Percentiles rank a stretch among this genome's conserved stretches.
Conservation (phyloP, 2,329 filamentous ascomycete genomes). For the Sporothrix pseudoabietina region DNA sequence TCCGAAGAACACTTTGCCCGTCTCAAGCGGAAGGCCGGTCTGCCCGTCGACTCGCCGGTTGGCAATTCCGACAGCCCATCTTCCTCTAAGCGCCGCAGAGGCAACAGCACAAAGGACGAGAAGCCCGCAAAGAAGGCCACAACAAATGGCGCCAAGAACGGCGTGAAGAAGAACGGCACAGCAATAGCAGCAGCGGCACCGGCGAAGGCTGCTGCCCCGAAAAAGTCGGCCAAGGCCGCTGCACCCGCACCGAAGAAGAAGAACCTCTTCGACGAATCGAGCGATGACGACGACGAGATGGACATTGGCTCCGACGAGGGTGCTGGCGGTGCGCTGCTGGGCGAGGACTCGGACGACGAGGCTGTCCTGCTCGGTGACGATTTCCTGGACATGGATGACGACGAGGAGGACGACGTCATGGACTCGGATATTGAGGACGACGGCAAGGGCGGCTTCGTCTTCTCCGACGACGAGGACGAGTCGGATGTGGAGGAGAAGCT, state of each 20-base stretch:
- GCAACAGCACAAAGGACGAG: constrained; percentile 42
- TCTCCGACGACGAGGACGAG: constrained; percentile 94
- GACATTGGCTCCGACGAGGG: constrained; percentile 47
- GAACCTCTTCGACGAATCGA: constrained; percentile 42
- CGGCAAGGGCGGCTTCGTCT: constrained; percentile 67
- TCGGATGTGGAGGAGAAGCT: constrained; percentile 87
- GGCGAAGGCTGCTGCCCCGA: constrained; percentile 36
- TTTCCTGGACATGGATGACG: constrained; percentile 60
- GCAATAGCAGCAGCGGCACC: background rate
- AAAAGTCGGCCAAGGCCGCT: constrained; percentile 38
- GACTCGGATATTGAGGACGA: constrained; percentile 70
- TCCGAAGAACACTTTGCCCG: constrained; percentile 78
- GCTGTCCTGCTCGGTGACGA: constrained; percentile 40
- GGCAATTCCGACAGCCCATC: constrained; percentile 50
- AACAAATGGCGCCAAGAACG: constrained; percentile 35
- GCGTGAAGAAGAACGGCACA: constrained; percentile 38
- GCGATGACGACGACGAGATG: constrained; percentile 46
- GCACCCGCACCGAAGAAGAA: constrained; percentile 29
- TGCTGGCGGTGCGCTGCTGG: constrained; percentile 50
- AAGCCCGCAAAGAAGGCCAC: constrained; percentile 38
- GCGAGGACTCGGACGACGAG: constrained; percentile 47
- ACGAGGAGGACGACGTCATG: constrained; percentile 61
- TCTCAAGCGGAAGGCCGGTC: constrained; percentile 79
- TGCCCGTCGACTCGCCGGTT: constrained; percentile 61
- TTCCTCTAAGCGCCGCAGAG: constrained; percentile 66